Base-by-base conservation (phyloP, 305 asterid genomes). In the Salvia sclarea region DNA sequence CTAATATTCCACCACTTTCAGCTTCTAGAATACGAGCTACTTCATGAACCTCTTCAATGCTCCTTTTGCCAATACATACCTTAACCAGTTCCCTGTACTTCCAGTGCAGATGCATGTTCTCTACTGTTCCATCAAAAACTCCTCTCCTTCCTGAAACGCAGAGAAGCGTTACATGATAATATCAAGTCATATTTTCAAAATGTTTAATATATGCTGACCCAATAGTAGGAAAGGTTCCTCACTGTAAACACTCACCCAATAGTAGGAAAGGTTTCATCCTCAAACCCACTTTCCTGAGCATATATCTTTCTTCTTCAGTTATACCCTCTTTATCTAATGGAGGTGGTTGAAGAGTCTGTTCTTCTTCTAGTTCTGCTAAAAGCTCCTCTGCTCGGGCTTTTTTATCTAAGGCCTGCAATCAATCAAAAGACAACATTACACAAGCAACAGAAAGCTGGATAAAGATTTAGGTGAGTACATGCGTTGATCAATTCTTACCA, bases 51-150 rank as follows among this genome's bases (percentile, higher is more conserved):
- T 91, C 97, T 69, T 91, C 89, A 50, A 80, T 78, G 80, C 78
- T 81, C 80, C 83, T 87, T 64, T 76, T 71, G 55, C 95, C 95
- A 22, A 81, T 69, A 73, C 95, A 79, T 70, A 94, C 85, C 87
- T 94, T 94, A 77, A 94, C 98, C 77, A 94, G 77, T 68, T 94
- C 99, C 80, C 99, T 84, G 80, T 94, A 94, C 79, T 94, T 94
- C 99, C 98, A 91, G 79, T 94, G 99, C 69, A 94, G 85, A 83
- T 94, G 97, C 99, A 94, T 94, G 84, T 91, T 94, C 76, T 94
- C 99, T 44, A 94, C 67, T 38, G 99, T 94, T 74, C 99, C 99
- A 81, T 86, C 96, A 79, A 94, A 94, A 53, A 94, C 96, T 66
- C 97, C 98, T 79, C 98, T 86, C 50, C 98, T 85, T 54, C 99